Conservation (phyloP, 2,329 filamentous ascomycete genomes). For the Nakataea oryzae region DNA sequence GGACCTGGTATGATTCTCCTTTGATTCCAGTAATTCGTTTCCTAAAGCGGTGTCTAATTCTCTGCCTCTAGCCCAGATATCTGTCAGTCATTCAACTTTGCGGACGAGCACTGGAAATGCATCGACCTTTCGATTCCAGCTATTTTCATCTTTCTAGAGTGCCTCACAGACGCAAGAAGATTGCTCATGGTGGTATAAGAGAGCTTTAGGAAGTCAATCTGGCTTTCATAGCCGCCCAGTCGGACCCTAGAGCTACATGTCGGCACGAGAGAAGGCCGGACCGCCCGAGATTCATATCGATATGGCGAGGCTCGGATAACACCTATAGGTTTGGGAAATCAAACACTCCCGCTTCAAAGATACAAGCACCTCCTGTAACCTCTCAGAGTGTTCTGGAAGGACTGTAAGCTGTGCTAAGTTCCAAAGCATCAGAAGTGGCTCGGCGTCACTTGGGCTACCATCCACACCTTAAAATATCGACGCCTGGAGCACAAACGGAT, state of each 20-base stretch:
- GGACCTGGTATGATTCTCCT: too few species aligned
- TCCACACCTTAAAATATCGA: too few species aligned
- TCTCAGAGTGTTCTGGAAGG: neutral
- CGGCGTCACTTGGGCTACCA: too few species aligned
- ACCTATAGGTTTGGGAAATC: neutral
- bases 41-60: neutral
- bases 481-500: too few species aligned
- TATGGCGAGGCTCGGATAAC: too few species aligned
- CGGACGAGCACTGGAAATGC: neutral
- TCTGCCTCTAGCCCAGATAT: neutral
- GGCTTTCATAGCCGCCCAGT: too few species aligned
- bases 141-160: neutral
- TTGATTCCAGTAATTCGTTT: too few species aligned
- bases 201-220: neutral
- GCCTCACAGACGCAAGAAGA: neutral
- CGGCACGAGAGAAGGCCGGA: neutral
- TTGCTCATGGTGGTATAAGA: neutral
- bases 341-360: neutral
- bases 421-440: neutral
- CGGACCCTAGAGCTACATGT: neutral
- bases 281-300: neutral
- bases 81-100: neutral
- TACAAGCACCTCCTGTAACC: rapidly evolving
- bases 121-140: neutral
- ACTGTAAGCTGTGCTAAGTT: neutral